Evolutionary conservation across 345 rosid genomes (phyloP).

Genomic region (Citrus maxima): DNA sequence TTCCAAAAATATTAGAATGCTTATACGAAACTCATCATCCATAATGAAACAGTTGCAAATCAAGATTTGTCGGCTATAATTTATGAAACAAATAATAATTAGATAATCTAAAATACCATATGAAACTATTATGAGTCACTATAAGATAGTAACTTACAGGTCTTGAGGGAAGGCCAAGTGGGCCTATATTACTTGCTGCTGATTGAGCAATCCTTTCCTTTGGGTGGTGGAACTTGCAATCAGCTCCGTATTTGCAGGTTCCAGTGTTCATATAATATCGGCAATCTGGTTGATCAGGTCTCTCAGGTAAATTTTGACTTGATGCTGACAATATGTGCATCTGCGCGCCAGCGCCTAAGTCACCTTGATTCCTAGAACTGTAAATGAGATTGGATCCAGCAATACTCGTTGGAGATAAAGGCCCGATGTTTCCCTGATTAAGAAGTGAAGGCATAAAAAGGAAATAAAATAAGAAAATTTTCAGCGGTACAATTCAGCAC

Average conservation of each 20-base stretch:
- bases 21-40: neutral
- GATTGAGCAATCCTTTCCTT: conserved; percentile 56
- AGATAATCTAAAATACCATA: neutral
- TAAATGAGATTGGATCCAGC: conserved; percentile 44
- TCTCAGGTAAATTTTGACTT: conserved; percentile 46
- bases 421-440: conserved; percentile 43
- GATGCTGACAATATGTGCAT: conserved; percentile 31
- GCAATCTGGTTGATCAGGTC: conserved; percentile 75
- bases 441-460: neutral
- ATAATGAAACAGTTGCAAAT: neutral
- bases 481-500: neutral
- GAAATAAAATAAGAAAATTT: neutral
- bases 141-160: conserved; percentile 45
- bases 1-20: neutral
- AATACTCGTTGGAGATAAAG: conserved; percentile 35
- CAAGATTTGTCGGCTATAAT: neutral
- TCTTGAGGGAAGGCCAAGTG: conserved; percentile 57
- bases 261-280: conserved; percentile 71
- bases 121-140: neutral
- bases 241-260: conserved; percentile 74
- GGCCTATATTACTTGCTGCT: conserved; percentile 29
- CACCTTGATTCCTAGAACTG: conserved; percentile 41
- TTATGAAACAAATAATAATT: no score
- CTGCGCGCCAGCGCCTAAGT: conserved; percentile 49
- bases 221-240: conserved; percentile 85